Percentiles rank a stretch among this genome's conserved stretches.
Evolutionary conservation across 805 yeast species (phyloP).

Genomic region (Zygotorulaspora danielsina): DNA sequence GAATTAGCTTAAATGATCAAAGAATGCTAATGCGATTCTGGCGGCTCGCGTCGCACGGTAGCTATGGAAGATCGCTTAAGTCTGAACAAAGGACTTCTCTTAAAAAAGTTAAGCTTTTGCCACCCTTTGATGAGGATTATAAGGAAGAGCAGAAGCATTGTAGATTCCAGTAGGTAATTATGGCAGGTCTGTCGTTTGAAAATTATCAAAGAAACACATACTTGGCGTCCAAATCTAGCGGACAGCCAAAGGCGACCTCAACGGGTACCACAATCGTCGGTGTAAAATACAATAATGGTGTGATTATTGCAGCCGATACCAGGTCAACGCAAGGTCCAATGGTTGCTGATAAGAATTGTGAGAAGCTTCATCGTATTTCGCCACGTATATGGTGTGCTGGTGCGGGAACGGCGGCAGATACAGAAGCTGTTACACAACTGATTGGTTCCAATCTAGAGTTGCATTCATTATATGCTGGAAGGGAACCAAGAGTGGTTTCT

Average conservation of each 20-base stretch:
- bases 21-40: background rate
- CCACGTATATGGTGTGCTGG: constrained; percentile 99
- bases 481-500: constrained; percentile 90
- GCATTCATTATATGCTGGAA: constrained; percentile 75
- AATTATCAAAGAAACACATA: constrained; percentile 85
- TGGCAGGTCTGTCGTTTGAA: constrained; percentile 92
- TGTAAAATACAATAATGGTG: constrained; percentile 88
- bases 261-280: constrained; percentile 99
- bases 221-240: constrained; percentile 61
- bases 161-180: constrained; percentile 27
- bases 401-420: constrained; percentile 99
- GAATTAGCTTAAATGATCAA: background rate
- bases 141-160: background rate
- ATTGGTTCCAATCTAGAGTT: constrained; percentile 87
- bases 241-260: constrained; percentile 84
- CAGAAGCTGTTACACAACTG: constrained; percentile 94
- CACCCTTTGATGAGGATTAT: constrained; percentile 9
- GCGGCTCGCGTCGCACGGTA: background rate
- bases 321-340: constrained; percentile 96
- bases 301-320: constrained; percentile 97
- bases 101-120: constrained; percentile 9
- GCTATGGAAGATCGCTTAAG: background rate
- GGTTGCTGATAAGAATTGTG: constrained; percentile 98
- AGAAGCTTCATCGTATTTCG: constrained; percentile 82
- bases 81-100: background rate